Percentiles rank a stretch among this genome's conserved stretches.
Conservation (phyloP, 208 protist species). For the Trypanosoma boissoni region DNA sequence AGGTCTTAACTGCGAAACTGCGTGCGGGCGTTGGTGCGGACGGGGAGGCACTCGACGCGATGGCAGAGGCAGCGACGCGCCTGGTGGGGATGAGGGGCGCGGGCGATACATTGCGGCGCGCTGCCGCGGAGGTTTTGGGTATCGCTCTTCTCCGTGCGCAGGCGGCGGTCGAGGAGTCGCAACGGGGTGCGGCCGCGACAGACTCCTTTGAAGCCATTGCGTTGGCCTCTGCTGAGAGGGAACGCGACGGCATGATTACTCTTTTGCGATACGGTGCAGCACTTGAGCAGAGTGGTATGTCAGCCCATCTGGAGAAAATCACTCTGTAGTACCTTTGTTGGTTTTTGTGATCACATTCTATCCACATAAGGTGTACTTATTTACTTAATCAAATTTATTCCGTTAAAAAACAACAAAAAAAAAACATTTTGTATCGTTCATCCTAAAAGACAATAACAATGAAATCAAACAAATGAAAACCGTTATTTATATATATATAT, state of each 20-base stretch:
- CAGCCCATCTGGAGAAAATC: conserved; percentile 6
- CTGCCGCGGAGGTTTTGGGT: conserved; percentile 40
- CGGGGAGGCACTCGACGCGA: not conserved
- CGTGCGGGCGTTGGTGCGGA: not conserved
- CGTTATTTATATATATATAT: not conserved
- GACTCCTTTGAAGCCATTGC: conserved; percentile 42
- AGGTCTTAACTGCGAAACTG: not conserved
- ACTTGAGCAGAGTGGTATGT: conserved; percentile 30
- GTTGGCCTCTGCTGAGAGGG: conserved; percentile 21
- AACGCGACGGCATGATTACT: conserved; percentile 24
- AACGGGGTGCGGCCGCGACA: not conserved
- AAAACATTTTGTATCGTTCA: not conserved
- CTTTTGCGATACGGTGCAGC: conserved; percentile 51
- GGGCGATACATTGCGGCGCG: not conserved
- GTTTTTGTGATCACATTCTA: too few species aligned
- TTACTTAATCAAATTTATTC: too few species aligned
- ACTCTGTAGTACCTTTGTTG: not conserved
- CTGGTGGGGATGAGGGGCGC: conserved; percentile 24
- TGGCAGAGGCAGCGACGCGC: conserved; percentile 13
- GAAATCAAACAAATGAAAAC: not conserved
- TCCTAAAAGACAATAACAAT: not conserved
- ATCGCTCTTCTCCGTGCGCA: conserved; percentile 25
- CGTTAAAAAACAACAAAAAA: not conserved
- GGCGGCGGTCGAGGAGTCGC: not conserved
- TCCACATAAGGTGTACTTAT: too few species aligned